These are phyloP conservation scores for Ormosia emarginata DNA, from an alignment of 306 rosid genomes.

Conservation along the genomic window DNA sequence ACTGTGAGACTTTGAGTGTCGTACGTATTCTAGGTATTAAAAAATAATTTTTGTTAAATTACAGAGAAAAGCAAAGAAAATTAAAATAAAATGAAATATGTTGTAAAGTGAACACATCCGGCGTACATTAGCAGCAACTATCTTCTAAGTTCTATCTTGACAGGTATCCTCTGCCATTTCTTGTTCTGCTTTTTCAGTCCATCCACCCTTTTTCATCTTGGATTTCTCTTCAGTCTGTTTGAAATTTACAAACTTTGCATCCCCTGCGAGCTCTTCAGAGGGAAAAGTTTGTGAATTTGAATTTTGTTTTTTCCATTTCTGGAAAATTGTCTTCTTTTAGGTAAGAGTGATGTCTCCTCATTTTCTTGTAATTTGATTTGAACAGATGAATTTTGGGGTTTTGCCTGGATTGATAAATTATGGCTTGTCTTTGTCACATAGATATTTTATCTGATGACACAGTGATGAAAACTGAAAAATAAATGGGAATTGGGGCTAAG, in stretches of 20 bases:
- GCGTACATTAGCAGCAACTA: constrained; percentile 6
- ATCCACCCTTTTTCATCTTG: neutral
- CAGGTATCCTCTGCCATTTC: neutral
- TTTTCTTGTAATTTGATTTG: neutral
- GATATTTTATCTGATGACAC: neutral
- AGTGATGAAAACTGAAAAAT: neutral
- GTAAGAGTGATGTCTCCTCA: neutral
- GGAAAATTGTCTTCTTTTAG: neutral
- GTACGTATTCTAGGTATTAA: no score
- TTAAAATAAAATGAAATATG: no score
- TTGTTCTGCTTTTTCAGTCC: neutral
- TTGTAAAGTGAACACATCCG: neutral
- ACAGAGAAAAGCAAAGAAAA: no score
- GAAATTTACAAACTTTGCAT: neutral
- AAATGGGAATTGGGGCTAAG: neutral
- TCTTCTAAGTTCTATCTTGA: neutral
- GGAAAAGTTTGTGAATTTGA: neutral
- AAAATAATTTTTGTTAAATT: no score
- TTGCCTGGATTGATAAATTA: neutral
- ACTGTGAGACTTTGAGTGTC: no score
- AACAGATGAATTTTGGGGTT: neutral
- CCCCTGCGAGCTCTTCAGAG: neutral
- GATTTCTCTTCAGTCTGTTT: neutral
- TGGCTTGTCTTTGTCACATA: neutral
- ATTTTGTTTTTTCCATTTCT: neutral